phyloP scores from a whole-genome alignment of 2,329 filamentous ascomycete genomes.

The Hypoxylon sp. region DNA sequence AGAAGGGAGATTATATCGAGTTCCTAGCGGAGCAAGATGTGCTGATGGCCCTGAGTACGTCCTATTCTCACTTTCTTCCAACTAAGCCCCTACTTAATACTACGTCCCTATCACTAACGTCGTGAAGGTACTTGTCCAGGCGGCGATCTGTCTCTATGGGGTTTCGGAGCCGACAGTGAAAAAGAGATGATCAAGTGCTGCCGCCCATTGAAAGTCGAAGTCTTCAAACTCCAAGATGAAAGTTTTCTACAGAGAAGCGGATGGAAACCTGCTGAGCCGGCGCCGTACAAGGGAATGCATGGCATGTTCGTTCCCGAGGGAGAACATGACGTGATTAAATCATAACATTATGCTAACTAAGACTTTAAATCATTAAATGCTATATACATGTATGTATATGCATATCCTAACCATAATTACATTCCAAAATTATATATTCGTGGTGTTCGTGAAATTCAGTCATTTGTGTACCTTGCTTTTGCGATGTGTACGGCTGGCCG shows the following conservation, averaged over 20 bases:
- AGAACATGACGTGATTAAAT: conserved; percentile 42
- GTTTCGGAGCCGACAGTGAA: conserved; percentile 78
- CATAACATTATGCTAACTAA: conserved; percentile 23
- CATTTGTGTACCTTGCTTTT: background rate
- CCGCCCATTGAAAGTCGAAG: conserved; percentile 80
- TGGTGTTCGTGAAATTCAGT: background rate
- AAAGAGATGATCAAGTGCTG: conserved; percentile 79
- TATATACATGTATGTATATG: conserved; percentile 10
- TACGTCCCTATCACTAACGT: conserved; percentile 11
- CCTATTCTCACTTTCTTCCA: background rate
- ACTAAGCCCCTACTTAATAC: background rate
- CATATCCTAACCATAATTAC: conserved; percentile 27
- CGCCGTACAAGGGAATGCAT: conserved; percentile 76
- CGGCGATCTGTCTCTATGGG: conserved; percentile 86
- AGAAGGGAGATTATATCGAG: conserved; percentile 73
- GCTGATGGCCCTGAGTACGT: conserved; percentile 70
- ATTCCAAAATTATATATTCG: conserved; percentile 5
- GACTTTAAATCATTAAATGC: conserved; percentile 17
- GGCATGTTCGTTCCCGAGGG: conserved; percentile 65
- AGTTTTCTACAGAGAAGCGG: conserved; percentile 64
- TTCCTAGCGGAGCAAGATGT: conserved; percentile 86
- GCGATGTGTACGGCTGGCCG: background rate
- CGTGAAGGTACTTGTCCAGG: conserved; percentile 77
- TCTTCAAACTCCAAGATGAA: conserved; percentile 73
- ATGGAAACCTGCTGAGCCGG: conserved; percentile 74